Percentiles rank a stretch among this genome's conserved stretches.
Conservation (phyloP, 164 flowering plant species). For the Vitis rupestris region DNA sequence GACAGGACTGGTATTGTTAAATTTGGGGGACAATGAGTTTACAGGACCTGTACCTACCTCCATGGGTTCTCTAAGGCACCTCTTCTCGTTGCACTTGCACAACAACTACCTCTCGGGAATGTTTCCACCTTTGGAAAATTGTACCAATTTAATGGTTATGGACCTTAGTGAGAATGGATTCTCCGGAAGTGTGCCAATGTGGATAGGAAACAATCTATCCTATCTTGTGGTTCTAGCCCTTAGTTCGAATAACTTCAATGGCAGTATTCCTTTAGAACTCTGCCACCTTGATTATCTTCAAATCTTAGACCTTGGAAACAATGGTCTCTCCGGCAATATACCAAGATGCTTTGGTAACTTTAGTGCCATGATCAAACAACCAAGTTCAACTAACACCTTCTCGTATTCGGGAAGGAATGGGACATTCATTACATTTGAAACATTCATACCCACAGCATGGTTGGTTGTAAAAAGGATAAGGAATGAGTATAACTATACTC, state of each 20-base stretch:
- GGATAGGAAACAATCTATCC: constrained; percentile 17
- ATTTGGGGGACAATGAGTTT: constrained; percentile 15
- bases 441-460: too few species aligned
- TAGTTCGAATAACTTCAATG: too few species aligned
- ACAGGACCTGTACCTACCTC: constrained; percentile 11
- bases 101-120: constrained; percentile 12
- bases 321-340: constrained; percentile 29
- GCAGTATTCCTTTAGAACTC: too few species aligned
- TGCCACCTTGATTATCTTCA: too few species aligned
- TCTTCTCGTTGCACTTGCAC: not conserved
- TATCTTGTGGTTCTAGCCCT: too few species aligned
- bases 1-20: not conserved
- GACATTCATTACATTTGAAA: too few species aligned
- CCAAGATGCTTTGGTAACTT: constrained; percentile 27
- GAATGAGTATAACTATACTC: not conserved
- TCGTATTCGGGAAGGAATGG: too few species aligned
- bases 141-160: constrained; percentile 10
- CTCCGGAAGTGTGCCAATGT: constrained; percentile 28
- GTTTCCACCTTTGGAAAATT: constrained; percentile 21
- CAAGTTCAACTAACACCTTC: too few species aligned
- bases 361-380: too few species aligned
- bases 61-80: not conserved
- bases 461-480: too few species aligned
- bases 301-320: constrained; percentile 30
- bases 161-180: constrained; percentile 36